phyloP scores from a whole-genome alignment of 495 filamentous ascomycete species.

The Penicillium silybi region DNA sequence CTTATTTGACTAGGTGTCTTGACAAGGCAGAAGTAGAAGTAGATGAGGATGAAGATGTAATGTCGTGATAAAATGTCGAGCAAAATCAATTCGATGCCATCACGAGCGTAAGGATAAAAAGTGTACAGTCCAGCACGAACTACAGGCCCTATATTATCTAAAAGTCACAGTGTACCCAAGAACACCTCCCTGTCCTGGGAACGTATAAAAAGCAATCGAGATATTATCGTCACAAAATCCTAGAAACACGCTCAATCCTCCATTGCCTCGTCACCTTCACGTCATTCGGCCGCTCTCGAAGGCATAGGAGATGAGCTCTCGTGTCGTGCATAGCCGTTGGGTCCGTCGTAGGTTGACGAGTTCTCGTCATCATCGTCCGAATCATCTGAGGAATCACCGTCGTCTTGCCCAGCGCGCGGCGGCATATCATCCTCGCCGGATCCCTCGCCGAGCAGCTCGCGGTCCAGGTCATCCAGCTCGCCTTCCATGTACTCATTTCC shows the following conservation, averaged over 20 bases:
- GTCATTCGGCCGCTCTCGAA: slow-evolving; percentile 10
- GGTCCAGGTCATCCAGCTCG: slow-evolving; percentile 51
- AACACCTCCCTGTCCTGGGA: neutral
- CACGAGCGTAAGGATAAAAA: neutral
- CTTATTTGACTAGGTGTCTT: neutral
- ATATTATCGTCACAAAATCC: slow-evolving; percentile 1
- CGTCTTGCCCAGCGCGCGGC: slow-evolving; percentile 20
- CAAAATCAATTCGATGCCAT: neutral
- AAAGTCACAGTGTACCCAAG: neutral
- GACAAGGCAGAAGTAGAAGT: neutral
- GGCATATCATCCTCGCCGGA: slow-evolving; percentile 40
- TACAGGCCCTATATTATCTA: neutral
- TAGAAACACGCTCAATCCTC: slow-evolving; percentile 22
- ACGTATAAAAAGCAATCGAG: neutral
- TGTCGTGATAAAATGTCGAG: neutral
- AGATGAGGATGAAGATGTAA: neutral
- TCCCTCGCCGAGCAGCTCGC: slow-evolving; percentile 48
- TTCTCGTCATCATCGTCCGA: slow-evolving; percentile 40
- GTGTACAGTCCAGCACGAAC: slow-evolving; percentile 2
- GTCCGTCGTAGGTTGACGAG: slow-evolving; percentile 39
- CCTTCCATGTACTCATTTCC: slow-evolving; percentile 34
- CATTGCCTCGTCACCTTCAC: slow-evolving; percentile 31
- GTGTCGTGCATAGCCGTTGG: slow-evolving; percentile 38
- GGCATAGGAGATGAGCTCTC: slow-evolving; percentile 34
- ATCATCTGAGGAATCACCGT: slow-evolving; percentile 28